Conservation (phyloP, 768 basidiomycete species). For the Sporobolomyces roseus region DNA sequence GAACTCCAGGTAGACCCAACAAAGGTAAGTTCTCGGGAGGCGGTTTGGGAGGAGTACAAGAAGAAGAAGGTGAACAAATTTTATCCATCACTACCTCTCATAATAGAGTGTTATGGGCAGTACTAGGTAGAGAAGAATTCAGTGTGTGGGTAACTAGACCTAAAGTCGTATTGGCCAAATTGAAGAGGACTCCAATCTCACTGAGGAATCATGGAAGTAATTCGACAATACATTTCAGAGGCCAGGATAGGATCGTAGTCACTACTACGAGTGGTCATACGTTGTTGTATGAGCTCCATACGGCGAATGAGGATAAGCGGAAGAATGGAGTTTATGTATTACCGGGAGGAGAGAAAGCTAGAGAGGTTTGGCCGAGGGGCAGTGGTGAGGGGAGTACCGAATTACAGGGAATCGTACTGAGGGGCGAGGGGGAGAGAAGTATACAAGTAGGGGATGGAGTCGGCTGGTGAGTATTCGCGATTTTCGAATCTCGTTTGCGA, state of each 20-base stretch:
- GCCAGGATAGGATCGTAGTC: constrained; percentile 27
- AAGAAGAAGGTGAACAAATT: constrained; percentile 41
- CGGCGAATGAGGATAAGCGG: too few species aligned
- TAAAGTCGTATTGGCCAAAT: constrained; percentile 41
- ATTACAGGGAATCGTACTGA: constrained; percentile 18
- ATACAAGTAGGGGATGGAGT: constrained; percentile 36
- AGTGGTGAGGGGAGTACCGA: constrained; percentile 33
- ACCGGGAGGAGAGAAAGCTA: constrained; percentile 29
- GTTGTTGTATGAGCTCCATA: constrained; percentile 32
- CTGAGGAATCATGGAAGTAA: constrained; percentile 37
- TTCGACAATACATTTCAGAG: constrained; percentile 18
- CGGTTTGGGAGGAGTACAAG: constrained; percentile 33
- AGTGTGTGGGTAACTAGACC: constrained; percentile 35
- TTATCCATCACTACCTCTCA: constrained; percentile 22
- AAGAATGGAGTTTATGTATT: constrained; percentile 20
- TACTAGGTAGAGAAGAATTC: constrained; percentile 35
- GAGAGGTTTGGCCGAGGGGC: constrained; percentile 26
- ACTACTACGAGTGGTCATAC: constrained; percentile 32
- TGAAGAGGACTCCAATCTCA: constrained; percentile 31
- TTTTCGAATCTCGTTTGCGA: too few species aligned
- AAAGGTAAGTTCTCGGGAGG: constrained; percentile 36
- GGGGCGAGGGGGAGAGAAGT: constrained; percentile 19
- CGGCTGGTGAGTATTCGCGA: constrained; percentile 26
- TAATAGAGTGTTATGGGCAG: constrained; percentile 16
- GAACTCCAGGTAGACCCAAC: constrained; percentile 14